Evolutionary conservation across 495 filamentous ascomycete species (phyloP).

Genomic region (Trichoderma orchidacearum): DNA sequence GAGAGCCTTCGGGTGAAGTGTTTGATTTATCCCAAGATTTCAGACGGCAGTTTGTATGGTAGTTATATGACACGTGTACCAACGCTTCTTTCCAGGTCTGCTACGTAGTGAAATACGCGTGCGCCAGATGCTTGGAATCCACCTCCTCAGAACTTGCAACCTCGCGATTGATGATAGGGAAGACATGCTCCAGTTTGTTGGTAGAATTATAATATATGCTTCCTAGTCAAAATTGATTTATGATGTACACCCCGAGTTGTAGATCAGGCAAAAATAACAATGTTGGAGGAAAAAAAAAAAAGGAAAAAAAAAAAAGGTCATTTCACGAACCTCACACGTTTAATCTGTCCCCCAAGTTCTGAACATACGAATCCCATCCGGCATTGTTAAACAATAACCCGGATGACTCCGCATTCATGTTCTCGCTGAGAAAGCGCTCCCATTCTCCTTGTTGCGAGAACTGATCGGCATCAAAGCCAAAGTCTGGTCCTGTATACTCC

Average conservation of each 20-base stretch:
- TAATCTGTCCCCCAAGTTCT: not conserved
- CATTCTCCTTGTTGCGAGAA: not conserved
- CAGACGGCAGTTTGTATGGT: slow-evolving; percentile 1
- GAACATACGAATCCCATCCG: not conserved
- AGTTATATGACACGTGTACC: not conserved
- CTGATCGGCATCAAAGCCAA: not conserved
- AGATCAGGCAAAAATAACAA: not conserved
- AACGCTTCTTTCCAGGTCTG: no score
- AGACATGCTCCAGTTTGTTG: no score
- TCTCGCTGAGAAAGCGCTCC: not conserved
- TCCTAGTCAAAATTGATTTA: no score
- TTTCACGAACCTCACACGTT: not conserved
- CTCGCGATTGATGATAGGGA: no score
- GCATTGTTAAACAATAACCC: not conserved
- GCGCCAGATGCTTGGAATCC: no score
- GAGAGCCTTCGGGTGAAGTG: not conserved
- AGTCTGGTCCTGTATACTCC: not conserved
- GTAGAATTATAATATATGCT: no score
- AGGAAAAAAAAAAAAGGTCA: not conserved
- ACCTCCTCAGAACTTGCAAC: no score
- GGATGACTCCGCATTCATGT: not conserved
- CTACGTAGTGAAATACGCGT: no score
- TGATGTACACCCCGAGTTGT: not conserved
- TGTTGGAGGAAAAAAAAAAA: not conserved
- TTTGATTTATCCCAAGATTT: not conserved